These are phyloP conservation scores for Immersiporthe knoxdaviesiana DNA, from an alignment of 2,329 filamentous ascomycete species.

Conservation along the genomic window DNA sequence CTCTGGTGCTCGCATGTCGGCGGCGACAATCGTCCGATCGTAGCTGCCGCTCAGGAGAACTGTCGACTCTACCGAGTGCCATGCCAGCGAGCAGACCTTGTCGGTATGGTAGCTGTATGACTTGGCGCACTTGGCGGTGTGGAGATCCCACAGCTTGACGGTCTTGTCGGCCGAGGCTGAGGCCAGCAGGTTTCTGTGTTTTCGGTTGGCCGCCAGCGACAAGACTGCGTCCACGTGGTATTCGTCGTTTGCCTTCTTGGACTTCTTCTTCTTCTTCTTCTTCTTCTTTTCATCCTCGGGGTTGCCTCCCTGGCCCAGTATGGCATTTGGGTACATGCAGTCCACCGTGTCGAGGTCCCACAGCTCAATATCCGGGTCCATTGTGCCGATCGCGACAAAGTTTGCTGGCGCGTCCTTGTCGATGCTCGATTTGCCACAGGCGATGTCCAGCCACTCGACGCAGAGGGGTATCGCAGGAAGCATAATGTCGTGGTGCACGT, in stretches of 20 bases:
- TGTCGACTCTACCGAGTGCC: conserved; percentile 87
- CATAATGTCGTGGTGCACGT: conserved; percentile 99
- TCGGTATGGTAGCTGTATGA: conserved; percentile 96
- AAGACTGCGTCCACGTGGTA: conserved; percentile 96
- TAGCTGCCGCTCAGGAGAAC: conserved; percentile 92
- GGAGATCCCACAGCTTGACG: conserved; percentile 96
- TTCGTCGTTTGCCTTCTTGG: conserved; percentile 82
- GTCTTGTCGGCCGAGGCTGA: conserved; percentile 96
- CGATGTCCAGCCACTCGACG: conserved; percentile 92
- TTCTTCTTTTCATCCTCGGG: conserved; percentile 65
- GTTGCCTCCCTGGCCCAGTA: conserved; percentile 76
- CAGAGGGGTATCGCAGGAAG: conserved; percentile 93
- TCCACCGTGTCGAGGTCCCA: conserved; percentile 97
- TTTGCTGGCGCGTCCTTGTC: conserved; percentile 75
- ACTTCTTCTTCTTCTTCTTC: conserved; percentile 92
- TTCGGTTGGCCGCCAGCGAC: conserved; percentile 86
- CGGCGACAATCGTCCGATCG: conserved; percentile 90
- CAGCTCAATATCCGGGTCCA: conserved; percentile 97
- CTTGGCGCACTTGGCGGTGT: conserved; percentile 89
- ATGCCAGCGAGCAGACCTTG: conserved; percentile 95
- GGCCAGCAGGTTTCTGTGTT: conserved; percentile 91
- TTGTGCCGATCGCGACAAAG: conserved; percentile 93
- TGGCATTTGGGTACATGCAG: conserved; percentile 97
- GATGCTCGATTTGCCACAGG: conserved; percentile 72
- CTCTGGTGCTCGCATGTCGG: conserved; percentile 92